Conservation (phyloP, 2,329 filamentous ascomycete genomes). For the Colletotrichum neosansevieriae region DNA sequence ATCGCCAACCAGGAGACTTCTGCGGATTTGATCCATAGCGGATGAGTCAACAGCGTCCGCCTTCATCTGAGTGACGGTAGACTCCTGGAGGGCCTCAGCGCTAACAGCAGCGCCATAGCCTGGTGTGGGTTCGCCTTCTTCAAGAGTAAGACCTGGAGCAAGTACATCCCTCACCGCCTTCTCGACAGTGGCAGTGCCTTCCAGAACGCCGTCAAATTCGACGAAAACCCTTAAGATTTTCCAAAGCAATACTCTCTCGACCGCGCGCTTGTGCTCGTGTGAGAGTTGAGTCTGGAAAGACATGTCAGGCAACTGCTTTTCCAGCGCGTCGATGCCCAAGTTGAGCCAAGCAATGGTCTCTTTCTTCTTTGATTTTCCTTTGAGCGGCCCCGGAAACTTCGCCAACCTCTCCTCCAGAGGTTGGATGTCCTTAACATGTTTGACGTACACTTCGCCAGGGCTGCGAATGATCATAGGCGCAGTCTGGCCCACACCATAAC, state of each 20-base stretch:
- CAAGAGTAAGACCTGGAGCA: constrained; percentile 64
- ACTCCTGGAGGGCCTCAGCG: constrained; percentile 44
- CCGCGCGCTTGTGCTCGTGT: constrained; percentile 75
- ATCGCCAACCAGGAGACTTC: constrained; percentile 81
- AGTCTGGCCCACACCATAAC: constrained; percentile 81
- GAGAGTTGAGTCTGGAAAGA: constrained; percentile 61
- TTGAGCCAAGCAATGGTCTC: constrained; percentile 86
- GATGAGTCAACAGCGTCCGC: constrained; percentile 77
- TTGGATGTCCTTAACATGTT: constrained; percentile 78
- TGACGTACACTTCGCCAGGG: constrained; percentile 84
- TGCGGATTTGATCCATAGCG: constrained; percentile 78
- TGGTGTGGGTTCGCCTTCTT: constrained; percentile 44
- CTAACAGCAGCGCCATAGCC: constrained; percentile 43
- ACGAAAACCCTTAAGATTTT: constrained; percentile 85
- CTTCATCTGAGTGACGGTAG: constrained; percentile 54
- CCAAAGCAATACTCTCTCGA: constrained; percentile 88
- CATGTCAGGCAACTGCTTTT: constrained; percentile 66
- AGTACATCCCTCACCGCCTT: constrained; percentile 82
- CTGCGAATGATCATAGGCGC: constrained; percentile 84
- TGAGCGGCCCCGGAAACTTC: constrained; percentile 91
- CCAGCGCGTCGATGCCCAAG: constrained; percentile 79
- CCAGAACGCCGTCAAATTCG: constrained; percentile 86
- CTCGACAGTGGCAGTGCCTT: constrained; percentile 78
- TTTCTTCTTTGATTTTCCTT: constrained; percentile 94
- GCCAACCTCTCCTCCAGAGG: constrained; percentile 78